Evolutionary conservation across 2,329 filamentous ascomycete genomes (phyloP).

Genomic region (Helicocarpus griseus): DNA sequence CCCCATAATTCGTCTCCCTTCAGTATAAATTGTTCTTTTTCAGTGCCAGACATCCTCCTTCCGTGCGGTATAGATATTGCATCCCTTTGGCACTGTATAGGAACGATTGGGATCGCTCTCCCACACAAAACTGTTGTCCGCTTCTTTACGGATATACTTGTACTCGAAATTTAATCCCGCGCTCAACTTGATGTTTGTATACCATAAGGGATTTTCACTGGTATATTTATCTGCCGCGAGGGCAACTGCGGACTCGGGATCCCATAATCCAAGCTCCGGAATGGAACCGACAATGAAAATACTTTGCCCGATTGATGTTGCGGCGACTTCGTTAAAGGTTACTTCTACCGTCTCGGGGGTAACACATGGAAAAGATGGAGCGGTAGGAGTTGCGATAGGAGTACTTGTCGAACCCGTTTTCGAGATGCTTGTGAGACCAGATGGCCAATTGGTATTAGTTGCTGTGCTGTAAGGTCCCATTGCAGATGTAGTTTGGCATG

Average conservation of each 20-base stretch:
- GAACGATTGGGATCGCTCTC: conserved; percentile 47
- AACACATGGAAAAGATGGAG: conserved; percentile 8
- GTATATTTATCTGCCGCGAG: conserved; percentile 54
- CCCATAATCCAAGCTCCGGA: conserved; percentile 54
- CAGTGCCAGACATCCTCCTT: conserved; percentile 32
- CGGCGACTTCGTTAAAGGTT: conserved; percentile 51
- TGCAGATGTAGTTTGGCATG: conserved; percentile 22
- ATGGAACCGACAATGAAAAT: conserved; percentile 56
- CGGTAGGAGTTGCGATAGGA: conserved; percentile 15
- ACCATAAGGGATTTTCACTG: conserved; percentile 52
- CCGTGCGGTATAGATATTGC: conserved; percentile 23
- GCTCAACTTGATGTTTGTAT: conserved; percentile 43
- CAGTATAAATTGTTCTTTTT: background rate
- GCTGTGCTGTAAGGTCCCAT: conserved; percentile 25
- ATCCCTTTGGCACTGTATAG: conserved; percentile 32
- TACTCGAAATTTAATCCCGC: conserved; percentile 52
- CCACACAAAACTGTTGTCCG: conserved; percentile 50
- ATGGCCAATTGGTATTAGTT: conserved; percentile 25
- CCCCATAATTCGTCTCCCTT: too few relatives aligned
- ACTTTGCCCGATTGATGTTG: conserved; percentile 52
- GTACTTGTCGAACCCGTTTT: conserved; percentile 10
- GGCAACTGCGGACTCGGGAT: conserved; percentile 43
- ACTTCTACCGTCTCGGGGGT: conserved; percentile 43
- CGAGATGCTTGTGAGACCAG: conserved; percentile 13
- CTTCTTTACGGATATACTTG: conserved; percentile 56